phyloP scores from a whole-genome alignment of 495 filamentous ascomycete genomes.

The Chaetomidium leptoderma region DNA sequence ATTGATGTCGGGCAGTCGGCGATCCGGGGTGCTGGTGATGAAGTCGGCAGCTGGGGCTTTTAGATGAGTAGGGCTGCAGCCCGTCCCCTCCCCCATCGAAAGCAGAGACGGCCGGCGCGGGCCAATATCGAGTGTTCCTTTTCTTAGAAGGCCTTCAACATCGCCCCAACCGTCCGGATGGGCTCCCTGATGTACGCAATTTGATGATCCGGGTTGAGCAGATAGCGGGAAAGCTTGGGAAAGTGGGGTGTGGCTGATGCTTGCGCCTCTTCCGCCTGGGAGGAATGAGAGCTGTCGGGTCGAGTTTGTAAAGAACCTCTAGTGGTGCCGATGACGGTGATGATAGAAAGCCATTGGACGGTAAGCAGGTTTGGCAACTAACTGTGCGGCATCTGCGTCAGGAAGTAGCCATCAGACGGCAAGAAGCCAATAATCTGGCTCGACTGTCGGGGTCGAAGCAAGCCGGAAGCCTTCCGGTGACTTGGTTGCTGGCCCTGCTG shows the following conservation, averaged over 20 bases:
- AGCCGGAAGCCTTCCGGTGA: too few species aligned
- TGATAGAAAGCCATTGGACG: too few species aligned
- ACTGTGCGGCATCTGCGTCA: too few species aligned
- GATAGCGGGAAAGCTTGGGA: constrained; percentile 9
- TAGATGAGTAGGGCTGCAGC: constrained; percentile 30
- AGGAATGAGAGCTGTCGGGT: too few species aligned
- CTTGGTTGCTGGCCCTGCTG: too few species aligned
- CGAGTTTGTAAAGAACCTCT: too few species aligned
- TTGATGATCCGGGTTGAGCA: constrained; percentile 19
- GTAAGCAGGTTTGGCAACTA: too few species aligned
- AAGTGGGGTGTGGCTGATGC: background rate
- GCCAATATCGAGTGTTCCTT: constrained; percentile 30
- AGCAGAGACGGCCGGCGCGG: constrained; percentile 12
- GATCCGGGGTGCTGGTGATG: constrained; percentile 16
- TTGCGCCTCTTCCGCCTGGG: background rate
- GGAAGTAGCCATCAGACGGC: too few species aligned
- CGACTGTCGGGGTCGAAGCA: too few species aligned
- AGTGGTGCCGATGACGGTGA: too few species aligned
- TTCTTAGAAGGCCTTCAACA: constrained; percentile 32
- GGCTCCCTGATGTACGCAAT: constrained; percentile 23
- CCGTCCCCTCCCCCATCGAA: constrained; percentile 6
- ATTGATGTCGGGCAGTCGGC: constrained; percentile 23
- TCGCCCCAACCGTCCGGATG: background rate
- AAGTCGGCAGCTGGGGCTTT: constrained; percentile 14
- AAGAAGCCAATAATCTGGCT: too few species aligned